Base-by-base conservation (phyloP, 2,329 filamentous ascomycete species). In the Talaromyces sp. region DNA sequence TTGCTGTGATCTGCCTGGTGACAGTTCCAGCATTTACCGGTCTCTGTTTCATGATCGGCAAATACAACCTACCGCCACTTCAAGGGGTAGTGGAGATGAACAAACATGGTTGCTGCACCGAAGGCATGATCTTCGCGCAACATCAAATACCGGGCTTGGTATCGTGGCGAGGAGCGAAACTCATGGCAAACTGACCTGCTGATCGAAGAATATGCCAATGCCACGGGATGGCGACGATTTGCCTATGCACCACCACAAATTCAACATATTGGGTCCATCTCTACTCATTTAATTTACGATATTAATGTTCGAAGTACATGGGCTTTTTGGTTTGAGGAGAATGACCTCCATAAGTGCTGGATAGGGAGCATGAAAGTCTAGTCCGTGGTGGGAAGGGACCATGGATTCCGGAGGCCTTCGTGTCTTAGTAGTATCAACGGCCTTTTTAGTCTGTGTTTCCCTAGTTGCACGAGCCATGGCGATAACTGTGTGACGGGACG, bases 31-130 rank as follows among this genome's bases (percentile, higher is more conserved):
- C 31, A 34, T 11, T 34, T 34, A 11, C 10, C 10, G 31, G 31
- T 11, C 31, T 34, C 31, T 34, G 3, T 34, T 34, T 34, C 31
- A 11, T 34, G 31, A 34, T 34, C 31, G 10, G 31, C 31, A 34
- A 34, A 34, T 34, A 34, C 31, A 34, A 34, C 1, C 10, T 34
- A 13, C 13, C 31, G 31, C 31, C 31, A 34, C 31, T 34, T 34
- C 31, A 34, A 34, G 31, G 31, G 8, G 31, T 13, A 10, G 31
- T 34, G 2, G 31, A 34, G 10, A 34, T 34, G 31, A 34, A 34
- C 31, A 34, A 13, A 34, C 68, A 63, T 17, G 75, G 75, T n/a
- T 77, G 74, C 65, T 77, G 74, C 56, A 72, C 74, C 1, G 74
- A 77, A 68, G 74, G 69, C 1, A 65, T 76, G 17, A 67, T 77